Evolutionary conservation across 2,329 filamentous ascomycete genomes (phyloP), one percentile per base, ranked within the genome.

Genomic region (Verruconis gallopava): DNA sequence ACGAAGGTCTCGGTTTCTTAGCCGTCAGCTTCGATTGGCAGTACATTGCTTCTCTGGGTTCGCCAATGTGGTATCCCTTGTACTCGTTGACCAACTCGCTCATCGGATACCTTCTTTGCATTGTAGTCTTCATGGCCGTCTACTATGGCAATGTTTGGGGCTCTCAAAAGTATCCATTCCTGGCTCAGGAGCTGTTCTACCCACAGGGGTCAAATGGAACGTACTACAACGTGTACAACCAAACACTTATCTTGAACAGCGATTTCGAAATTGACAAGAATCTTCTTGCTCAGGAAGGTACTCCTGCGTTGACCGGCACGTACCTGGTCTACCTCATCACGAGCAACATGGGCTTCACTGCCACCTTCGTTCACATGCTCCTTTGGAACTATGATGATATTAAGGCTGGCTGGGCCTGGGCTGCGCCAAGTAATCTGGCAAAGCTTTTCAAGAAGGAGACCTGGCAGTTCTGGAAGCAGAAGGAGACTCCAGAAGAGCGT

Each of bases 321-420:
- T 46, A 41, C 21, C 25, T 38, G 14, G 37, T 21, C 9, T 47
- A 47, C 34, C 13, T 48, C 20, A 34, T 47, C 18, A 42, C 46
- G 4, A 42, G 43, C n/a, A 47, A 44, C 34, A 18, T 48, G 17
- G 35, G 34, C 11, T 38, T 48, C 19, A 47, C 45, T 6, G 45
- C 42, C 14, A 48, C 46, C 19, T 37, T 46, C 12, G 35, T 30
- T 3, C 47, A 48, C 11, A n/a, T 49, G 9, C 17, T 49, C 14
- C 12, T 47, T 21, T 47, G 44, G 47, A 48, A 48, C 20, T 48
- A 35, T 21, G n/a, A 57, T 13, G 63, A 65, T 20, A 49, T 69
- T 21, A 62, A 61, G 34, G 45, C 49, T 15, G 57, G 51, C 2
- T 66, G 62, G 48, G 43, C 49, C 2, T 58, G 50, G 44, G 47